These are phyloP conservation scores for Pythium sukuiense DNA, from an alignment of 352 stramenopile genomes.

Conservation along the genomic window DNA sequence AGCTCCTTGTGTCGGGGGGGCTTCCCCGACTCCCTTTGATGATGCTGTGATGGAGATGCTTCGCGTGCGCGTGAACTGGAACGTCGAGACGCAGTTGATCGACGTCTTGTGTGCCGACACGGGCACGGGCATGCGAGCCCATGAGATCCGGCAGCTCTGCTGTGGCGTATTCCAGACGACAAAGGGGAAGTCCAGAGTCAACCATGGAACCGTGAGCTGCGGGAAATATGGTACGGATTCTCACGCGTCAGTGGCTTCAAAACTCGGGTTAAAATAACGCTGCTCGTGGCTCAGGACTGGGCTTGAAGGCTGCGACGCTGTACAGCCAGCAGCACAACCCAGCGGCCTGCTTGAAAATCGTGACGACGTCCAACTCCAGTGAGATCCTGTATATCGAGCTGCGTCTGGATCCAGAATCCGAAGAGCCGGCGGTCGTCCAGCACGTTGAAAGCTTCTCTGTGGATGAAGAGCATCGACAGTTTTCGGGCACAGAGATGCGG, in stretches of 20 bases:
- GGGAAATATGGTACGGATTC: slow-evolving; percentile 59
- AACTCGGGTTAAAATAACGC: too few species aligned
- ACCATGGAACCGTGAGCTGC: slow-evolving; percentile 26
- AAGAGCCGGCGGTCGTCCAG: slow-evolving; percentile 63
- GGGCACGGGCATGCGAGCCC: slow-evolving; percentile 61
- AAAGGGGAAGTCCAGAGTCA: slow-evolving; percentile 25
- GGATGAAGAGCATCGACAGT: slow-evolving; percentile 55
- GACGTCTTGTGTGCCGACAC: slow-evolving; percentile 81
- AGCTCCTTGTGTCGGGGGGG: slow-evolving; percentile 27
- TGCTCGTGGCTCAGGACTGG: slow-evolving; percentile 44
- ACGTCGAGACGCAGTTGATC: slow-evolving; percentile 33
- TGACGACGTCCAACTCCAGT: slow-evolving; percentile 54
- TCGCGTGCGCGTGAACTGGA: slow-evolving; percentile 42
- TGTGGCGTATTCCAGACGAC: slow-evolving; percentile 74
- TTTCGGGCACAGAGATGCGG: slow-evolving; percentile 81
- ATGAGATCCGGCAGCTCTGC: slow-evolving; percentile 66
- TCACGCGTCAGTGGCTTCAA: neutral
- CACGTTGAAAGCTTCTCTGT: slow-evolving; percentile 59
- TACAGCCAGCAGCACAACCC: slow-evolving; percentile 62
- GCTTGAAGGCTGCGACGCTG: slow-evolving; percentile 71
- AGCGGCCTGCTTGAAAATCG: slow-evolving; percentile 52
- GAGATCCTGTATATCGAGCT: slow-evolving; percentile 73
- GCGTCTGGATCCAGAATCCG: slow-evolving; percentile 59
- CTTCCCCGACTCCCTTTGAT: neutral
- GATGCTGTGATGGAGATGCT: slow-evolving; percentile 35